phyloP scores from a whole-genome alignment of 495 filamentous ascomycete genomes.

The Hyphodiscus hymeniophilus region DNA sequence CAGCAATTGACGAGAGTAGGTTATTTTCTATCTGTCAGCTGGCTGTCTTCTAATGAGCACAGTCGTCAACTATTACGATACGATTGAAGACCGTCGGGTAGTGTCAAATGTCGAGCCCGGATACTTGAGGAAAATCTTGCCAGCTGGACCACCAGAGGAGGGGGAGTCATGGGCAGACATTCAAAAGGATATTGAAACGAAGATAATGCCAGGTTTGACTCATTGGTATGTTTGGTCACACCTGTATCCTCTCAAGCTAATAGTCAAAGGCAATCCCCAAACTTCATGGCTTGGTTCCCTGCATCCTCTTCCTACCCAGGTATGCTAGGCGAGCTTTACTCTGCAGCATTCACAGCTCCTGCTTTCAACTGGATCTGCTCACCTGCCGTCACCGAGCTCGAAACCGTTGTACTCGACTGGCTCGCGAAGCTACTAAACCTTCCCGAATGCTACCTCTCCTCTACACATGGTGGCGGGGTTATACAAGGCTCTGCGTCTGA shows the following conservation, averaged over 20 bases:
- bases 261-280: conserved; percentile 61
- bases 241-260: not conserved
- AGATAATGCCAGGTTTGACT: conserved; percentile 90
- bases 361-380: conserved; percentile 98
- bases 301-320: conserved; percentile 74
- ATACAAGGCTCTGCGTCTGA: conserved; percentile 93
- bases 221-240: conserved; percentile 58
- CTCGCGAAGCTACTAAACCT: conserved; percentile 65
- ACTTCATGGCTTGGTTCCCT: conserved; percentile 96
- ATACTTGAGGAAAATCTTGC: conserved; percentile 76
- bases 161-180: conserved; percentile 75
- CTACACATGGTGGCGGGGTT: conserved; percentile 66
- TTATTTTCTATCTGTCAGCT: conserved; percentile 7
- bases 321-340: conserved; percentile 92
- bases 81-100: conserved; percentile 60
- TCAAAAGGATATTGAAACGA: conserved; percentile 73
- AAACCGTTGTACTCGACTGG: conserved; percentile 94
- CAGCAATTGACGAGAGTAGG: conserved; percentile 79
- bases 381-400: conserved; percentile 90
- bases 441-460: conserved; percentile 69
- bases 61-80: conserved; percentile 83
- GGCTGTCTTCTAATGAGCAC: not conserved
- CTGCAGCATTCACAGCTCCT: conserved; percentile 75
- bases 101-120: conserved; percentile 75
- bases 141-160: conserved; percentile 58